These are phyloP conservation scores for Cladosporium sphaerospermum DNA, from an alignment of 2,329 filamentous ascomycete genomes.

Conservation along the genomic window DNA sequence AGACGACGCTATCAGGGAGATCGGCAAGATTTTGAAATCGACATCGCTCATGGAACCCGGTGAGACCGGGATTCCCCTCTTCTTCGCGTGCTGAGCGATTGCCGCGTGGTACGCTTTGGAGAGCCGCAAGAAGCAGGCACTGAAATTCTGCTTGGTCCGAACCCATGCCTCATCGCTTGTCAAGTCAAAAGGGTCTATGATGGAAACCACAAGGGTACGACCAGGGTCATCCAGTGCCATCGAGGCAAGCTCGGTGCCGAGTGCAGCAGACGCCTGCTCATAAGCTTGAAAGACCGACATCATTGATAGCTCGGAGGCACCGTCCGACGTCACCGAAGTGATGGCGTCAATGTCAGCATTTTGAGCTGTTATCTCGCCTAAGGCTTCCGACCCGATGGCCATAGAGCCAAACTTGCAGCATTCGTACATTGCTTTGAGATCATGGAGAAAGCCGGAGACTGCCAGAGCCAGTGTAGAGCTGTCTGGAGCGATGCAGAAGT, in stretches of 20 bases:
- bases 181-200: constrained; percentile 58
- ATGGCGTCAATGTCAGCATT: not conserved
- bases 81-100: not conserved
- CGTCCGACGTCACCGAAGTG: not conserved
- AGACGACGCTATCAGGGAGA: constrained; percentile 59
- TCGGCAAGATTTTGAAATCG: constrained; percentile 70
- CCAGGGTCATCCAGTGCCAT: constrained; percentile 34
- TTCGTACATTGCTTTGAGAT: constrained; percentile 66
- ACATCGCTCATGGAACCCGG: constrained; percentile 44
- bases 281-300: not conserved
- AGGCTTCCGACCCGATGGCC: not conserved
- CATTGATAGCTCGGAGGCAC: not conserved
- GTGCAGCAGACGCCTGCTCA: not conserved
- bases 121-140: constrained; percentile 5
- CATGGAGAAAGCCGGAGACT: constrained; percentile 58
- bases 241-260: constrained; percentile 15
- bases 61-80: not conserved
- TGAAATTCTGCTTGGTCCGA: constrained; percentile 12
- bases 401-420: constrained; percentile 59
- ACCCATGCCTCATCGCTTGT: not conserved
- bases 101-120: constrained; percentile 2
- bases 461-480: constrained; percentile 57
- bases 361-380: not conserved
- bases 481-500: constrained; percentile 64
- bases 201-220: constrained; percentile 61